Conservation (phyloP, 2,329 filamentous ascomycete species). For the Colletotrichum lini region DNA sequence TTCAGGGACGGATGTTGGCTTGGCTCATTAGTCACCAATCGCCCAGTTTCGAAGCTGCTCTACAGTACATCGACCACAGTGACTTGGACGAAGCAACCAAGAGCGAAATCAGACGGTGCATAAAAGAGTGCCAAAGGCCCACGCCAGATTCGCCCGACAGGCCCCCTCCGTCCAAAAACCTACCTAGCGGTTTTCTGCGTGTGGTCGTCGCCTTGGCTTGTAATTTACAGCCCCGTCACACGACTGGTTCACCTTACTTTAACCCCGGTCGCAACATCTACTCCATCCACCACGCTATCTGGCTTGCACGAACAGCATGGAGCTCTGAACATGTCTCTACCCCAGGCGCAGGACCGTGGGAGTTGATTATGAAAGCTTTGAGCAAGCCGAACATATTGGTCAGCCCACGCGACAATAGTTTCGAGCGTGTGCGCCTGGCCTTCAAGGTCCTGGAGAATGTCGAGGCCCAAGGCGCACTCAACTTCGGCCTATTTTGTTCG, state of each 20-base stretch:
- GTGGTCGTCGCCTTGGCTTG: constrained; percentile 33
- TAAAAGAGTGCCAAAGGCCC: not conserved
- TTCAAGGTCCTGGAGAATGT: constrained; percentile 27
- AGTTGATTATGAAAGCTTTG: constrained; percentile 28
- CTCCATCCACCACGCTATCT: constrained; percentile 27
- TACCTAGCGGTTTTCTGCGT: constrained; percentile 51
- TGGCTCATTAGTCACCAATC: constrained; percentile 32
- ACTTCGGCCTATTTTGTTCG: constrained; percentile 43
- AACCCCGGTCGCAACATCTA: not conserved
- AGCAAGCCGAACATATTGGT: constrained; percentile 37
- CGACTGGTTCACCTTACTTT: not conserved
- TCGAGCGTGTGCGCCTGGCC: constrained; percentile 18
- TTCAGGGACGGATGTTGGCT: constrained; percentile 42
- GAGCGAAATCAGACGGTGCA: not conserved
- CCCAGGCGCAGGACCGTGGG: constrained; percentile 28
- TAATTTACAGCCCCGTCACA: constrained; percentile 30
- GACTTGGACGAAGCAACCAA: constrained; percentile 16
- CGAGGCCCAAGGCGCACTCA: constrained; percentile 23
- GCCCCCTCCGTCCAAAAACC: not conserved
- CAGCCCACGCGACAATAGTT: constrained; percentile 12
- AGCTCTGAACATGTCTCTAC: not conserved
- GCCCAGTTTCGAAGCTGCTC: constrained; percentile 40
- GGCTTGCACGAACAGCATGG: constrained; percentile 20
- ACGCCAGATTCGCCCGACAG: not conserved
- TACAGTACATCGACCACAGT: constrained; percentile 50